Percentiles rank a stretch among this genome's conserved stretches.
Evolutionary conservation across 129 eudicot genomes (phyloP).

Genomic region (Artemisia tridentata): DNA sequence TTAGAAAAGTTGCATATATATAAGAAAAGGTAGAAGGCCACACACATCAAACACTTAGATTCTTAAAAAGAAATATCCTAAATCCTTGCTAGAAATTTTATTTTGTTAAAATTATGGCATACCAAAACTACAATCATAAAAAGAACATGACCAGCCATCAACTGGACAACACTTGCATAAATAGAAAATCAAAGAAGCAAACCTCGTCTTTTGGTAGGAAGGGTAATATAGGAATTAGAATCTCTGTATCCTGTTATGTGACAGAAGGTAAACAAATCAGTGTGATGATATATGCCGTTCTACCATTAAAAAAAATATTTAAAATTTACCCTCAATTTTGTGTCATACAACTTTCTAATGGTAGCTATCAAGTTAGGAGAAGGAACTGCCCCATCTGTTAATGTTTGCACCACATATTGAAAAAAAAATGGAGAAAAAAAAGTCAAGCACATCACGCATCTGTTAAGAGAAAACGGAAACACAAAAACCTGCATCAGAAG

Average conservation of each 20-base stretch:
- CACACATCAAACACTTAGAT: no score
- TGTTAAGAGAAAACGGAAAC: neutral
- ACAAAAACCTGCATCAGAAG: conserved; percentile 72
- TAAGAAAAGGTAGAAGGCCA: no score
- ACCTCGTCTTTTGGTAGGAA: conserved; percentile 90
- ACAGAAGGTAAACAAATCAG: conserved; percentile 17
- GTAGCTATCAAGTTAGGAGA: conserved; percentile 67
- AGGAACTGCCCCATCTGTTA: conserved; percentile 87
- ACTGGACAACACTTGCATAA: neutral
- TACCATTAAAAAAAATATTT: neutral
- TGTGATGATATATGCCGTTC: conserved; percentile 9
- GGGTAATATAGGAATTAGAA: conserved; percentile 73
- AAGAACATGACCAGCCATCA: neutral
- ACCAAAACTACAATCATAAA: neutral
- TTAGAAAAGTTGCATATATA: no score
- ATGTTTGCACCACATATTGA: conserved; percentile 75
- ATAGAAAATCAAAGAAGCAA: conserved; percentile 7
- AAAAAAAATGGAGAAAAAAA: neutral
- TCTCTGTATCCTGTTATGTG: conserved; percentile 70
- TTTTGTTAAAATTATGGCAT: no score
- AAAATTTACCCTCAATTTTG: conserved; percentile 58
- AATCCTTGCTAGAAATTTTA: no score
- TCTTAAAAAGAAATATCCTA: no score
- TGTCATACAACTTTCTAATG: conserved; percentile 65
- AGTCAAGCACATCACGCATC: neutral